phyloP scores from a whole-genome alignment of 2,329 filamentous ascomycete genomes.

The Reticulascus tulasneorum region DNA sequence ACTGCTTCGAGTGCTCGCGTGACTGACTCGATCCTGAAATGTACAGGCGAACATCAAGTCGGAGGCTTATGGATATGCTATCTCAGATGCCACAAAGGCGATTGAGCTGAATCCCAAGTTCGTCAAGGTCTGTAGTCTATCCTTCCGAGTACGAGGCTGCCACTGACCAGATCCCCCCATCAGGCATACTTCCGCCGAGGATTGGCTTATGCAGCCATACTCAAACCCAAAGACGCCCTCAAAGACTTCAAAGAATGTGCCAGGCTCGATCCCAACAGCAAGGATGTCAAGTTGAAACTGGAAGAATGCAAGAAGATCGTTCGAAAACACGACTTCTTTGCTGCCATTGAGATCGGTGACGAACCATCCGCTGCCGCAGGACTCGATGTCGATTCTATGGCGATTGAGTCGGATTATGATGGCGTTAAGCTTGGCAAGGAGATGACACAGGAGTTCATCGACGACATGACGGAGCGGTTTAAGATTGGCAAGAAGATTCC shows the following conservation, averaged over 20 bases:
- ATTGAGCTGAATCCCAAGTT: constrained; percentile 85
- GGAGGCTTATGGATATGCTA: constrained; percentile 90
- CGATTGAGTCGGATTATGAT: constrained; percentile 80
- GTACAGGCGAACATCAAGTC: constrained; percentile 86
- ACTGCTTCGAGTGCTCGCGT: constrained; percentile 32
- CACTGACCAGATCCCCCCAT: background rate
- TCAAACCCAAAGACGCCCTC: constrained; percentile 82
- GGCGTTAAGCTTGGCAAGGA: constrained; percentile 70
- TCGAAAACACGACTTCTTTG: constrained; percentile 86
- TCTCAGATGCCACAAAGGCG: constrained; percentile 85
- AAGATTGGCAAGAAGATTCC: constrained; percentile 94
- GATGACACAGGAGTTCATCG: constrained; percentile 96
- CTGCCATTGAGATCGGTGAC: constrained; percentile 89
- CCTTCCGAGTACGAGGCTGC: background rate
- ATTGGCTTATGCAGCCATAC: constrained; percentile 84
- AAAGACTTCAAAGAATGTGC: constrained; percentile 91
- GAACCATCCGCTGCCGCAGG: constrained; percentile 89
- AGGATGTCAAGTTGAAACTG: constrained; percentile 85
- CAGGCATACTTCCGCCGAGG: constrained; percentile 94
- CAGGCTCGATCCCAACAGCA: constrained; percentile 80
- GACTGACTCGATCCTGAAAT: constrained; percentile 34
- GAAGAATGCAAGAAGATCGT: constrained; percentile 94
- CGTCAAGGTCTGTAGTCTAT: constrained; percentile 65
- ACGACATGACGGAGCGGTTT: constrained; percentile 95
- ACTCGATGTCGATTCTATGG: constrained; percentile 81